Conservation (phyloP, 139 green algal species). For the Closterium sp. region DNA sequence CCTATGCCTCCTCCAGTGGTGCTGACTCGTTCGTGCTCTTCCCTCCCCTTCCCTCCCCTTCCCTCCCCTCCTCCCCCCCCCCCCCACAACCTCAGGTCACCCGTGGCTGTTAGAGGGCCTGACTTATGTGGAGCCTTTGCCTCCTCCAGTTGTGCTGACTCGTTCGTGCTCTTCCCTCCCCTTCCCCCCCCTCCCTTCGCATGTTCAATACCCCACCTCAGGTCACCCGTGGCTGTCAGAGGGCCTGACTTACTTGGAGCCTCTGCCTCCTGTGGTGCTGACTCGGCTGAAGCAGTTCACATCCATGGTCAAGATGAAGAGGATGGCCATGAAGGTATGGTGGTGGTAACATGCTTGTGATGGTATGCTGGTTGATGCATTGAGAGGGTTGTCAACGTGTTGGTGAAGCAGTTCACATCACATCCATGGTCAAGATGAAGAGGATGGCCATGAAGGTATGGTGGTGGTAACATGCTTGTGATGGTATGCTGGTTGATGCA, state of each 20-base stretch:
- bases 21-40: too few relatives aligned
- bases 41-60: too few relatives aligned
- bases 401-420: slow-evolving; percentile 88
- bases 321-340: slow-evolving; percentile 77
- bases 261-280: slow-evolving; percentile 79
- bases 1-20: too few relatives aligned
- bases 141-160: not conserved
- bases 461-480: not conserved
- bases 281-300: slow-evolving; percentile 86
- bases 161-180: not conserved
- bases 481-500: too few relatives aligned
- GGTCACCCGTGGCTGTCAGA: slow-evolving; percentile 89
- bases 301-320: slow-evolving; percentile 94
- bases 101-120: not conserved
- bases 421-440: slow-evolving; percentile 92
- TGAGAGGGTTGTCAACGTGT: too few relatives aligned
- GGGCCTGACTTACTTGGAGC: slow-evolving; percentile 69
- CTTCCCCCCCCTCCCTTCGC: not conserved
- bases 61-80: too few relatives aligned
- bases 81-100: not conserved
- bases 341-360: not conserved
- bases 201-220: not conserved
- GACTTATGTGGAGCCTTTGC: not conserved
- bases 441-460: slow-evolving; percentile 78
- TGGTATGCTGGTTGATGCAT: not conserved